Evolutionary conservation across 1,284 basidiomycete genomes (phyloP), one percentile per base, ranked within the genome.

Genomic region (Calocybe gambosa): DNA sequence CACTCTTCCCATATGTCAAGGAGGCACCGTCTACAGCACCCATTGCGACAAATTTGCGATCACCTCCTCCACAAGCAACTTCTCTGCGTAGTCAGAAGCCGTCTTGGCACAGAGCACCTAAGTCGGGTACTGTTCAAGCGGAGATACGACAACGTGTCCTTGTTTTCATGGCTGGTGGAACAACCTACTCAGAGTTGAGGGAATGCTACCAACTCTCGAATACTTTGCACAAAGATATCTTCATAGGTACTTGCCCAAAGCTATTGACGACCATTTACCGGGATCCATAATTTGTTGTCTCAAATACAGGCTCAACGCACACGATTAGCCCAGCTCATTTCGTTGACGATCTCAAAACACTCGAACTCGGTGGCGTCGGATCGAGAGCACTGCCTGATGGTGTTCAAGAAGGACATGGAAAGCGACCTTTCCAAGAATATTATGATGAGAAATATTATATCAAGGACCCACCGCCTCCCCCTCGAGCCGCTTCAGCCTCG

Each of bases 151-250:
- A 93, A 62, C 75, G 95, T n/a, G 62, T 96, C 18, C 71, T 99
- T 42, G 77, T 98, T 34, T 99, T 98, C 64, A 75, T 98, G 10
- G 91, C 91, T 9, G 96, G 96, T 25, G 96, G 96, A 1, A 87
- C 96, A 80, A 96, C 95, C 1, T 96, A 94, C 63, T 93, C 91
- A 0, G 96, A 99, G 67, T 86, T 96, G 64, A 74, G 95, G 47
- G 84, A 92, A 60, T 85, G 80, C 26, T 99, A 98, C 62, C 74
- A 86, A 43, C 70, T 95, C 6, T 87, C 89, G 3, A 73, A 74
- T 42, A 62, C 78, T 5, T 65, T 92, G 42, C 85, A 85, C 58
- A 93, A 89, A 64, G 95, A 99, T 57, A 80, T 98, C 47, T 89
- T 85, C 66, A 90, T 99, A 53, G 93, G 93, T 93, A n/a, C 8